These are phyloP conservation scores for Solanum arcanum DNA, from an alignment of 257 asterid genomes.

Conservation along the genomic window DNA sequence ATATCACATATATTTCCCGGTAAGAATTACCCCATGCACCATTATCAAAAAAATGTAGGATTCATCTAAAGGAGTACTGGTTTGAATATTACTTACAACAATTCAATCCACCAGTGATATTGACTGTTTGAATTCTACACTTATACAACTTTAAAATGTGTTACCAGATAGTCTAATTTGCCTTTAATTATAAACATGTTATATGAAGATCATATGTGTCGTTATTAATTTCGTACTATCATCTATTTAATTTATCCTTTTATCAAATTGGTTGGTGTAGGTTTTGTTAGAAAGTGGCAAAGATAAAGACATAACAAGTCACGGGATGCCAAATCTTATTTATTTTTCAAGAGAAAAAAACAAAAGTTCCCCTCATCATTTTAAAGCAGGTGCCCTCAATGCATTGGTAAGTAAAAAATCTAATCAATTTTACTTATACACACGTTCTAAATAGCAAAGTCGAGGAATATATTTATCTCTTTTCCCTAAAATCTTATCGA, in stretches of 20 bases:
- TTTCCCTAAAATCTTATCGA: background rate
- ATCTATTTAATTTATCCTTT: background rate
- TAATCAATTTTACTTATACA: background rate
- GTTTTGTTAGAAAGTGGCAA: constrained; percentile 22
- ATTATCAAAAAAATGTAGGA: too few species aligned
- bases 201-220: too few species aligned
- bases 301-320: constrained; percentile 28
- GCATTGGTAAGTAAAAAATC: constrained; percentile 28
- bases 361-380: constrained; percentile 37
- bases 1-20: too few species aligned
- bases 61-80: too few species aligned
- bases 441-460: background rate
- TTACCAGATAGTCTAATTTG: too few species aligned
- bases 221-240: background rate
- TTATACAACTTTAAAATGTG: too few species aligned
- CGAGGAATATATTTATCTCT: background rate
- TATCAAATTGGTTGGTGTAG: constrained; percentile 3
- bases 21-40: too few species aligned
- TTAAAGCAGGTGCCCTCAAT: constrained; percentile 84
- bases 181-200: too few species aligned
- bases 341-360: constrained; percentile 61
- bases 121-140: too few species aligned
- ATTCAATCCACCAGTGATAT: too few species aligned
- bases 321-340: constrained; percentile 56
- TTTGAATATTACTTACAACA: too few species aligned